These are phyloP conservation scores for Eimeria praecox DNA, from an alignment of 169 alveolate genomes.

Conservation along the genomic window DNA sequence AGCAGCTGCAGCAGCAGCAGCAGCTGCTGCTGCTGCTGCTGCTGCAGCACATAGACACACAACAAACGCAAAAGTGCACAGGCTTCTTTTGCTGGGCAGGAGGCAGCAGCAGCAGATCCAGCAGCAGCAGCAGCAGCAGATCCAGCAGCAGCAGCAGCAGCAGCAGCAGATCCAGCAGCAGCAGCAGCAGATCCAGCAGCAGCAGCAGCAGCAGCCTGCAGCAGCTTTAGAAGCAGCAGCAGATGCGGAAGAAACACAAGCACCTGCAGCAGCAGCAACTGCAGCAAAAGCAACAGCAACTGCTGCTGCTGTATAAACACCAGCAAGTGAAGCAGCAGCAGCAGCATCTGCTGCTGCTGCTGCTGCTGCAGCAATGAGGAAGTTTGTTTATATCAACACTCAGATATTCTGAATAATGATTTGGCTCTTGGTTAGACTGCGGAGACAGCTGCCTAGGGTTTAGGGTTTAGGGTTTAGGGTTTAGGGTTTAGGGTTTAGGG, in stretches of 20 bases:
- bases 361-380: neutral
- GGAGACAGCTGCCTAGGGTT: neutral
- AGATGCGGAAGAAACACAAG: neutral
- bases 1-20: neutral
- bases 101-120: conserved; percentile 7
- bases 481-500: neutral
- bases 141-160: conserved; percentile 41
- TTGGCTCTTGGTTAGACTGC: neutral
- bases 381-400: neutral
- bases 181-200: conserved; percentile 3
- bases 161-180: neutral
- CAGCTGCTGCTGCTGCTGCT: neutral
- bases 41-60: neutral
- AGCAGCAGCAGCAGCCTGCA: neutral
- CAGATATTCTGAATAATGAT: neutral
- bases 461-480: neutral
- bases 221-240: conserved; percentile 10
- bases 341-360: neutral
- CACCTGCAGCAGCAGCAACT: neutral
- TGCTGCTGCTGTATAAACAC: neutral
- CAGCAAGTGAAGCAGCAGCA: neutral
- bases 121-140: neutral
- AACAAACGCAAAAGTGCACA: neutral
- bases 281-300: neutral
- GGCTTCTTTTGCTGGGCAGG: neutral